Percentiles rank a stretch among this genome's conserved stretches.
Conservation (phyloP, 306 rosid species). For the Trifolium pratense region DNA sequence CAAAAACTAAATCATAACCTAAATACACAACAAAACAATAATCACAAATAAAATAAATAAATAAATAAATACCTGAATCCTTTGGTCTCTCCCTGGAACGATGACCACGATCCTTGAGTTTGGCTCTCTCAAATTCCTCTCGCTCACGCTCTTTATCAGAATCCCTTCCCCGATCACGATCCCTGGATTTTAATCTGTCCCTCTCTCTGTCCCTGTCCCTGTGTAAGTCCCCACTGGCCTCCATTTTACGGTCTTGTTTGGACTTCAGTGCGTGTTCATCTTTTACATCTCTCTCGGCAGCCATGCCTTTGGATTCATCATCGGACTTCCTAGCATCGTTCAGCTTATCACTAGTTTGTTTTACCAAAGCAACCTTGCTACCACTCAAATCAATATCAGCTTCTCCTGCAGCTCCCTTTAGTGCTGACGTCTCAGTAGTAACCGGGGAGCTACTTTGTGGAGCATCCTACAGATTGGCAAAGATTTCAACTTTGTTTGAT, state of each 20-base stretch:
- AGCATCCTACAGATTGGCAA: conserved; percentile 60
- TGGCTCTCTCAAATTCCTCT: conserved; percentile 80
- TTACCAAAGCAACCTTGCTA: conserved; percentile 56
- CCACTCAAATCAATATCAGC: conserved; percentile 53
- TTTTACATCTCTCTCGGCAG: conserved; percentile 61
- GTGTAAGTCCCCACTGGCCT: conserved; percentile 58
- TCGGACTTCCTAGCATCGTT: conserved; percentile 68
- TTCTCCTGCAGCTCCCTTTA: conserved; percentile 53
- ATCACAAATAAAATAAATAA: neutral
- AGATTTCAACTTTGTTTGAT: conserved; percentile 13
- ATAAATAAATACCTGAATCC: conserved; percentile 67
- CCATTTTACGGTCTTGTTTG: conserved; percentile 65
- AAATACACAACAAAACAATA: conserved; percentile 2
- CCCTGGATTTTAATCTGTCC: conserved; percentile 68
- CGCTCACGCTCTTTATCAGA: conserved; percentile 83
- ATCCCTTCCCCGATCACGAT: conserved; percentile 87
- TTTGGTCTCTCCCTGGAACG: conserved; percentile 84
- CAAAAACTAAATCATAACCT: conserved; percentile 6
- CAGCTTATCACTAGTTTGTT: conserved; percentile 60
- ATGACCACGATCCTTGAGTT: conserved; percentile 59
- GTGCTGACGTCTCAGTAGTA: conserved; percentile 45
- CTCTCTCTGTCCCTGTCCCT: conserved; percentile 61
- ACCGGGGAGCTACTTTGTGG: conserved; percentile 61
- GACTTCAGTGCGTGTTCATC: conserved; percentile 63
- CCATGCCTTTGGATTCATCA: conserved; percentile 64